Conservation (phyloP, 805 yeast species). For the Kodamaea kaohsiungensis region DNA sequence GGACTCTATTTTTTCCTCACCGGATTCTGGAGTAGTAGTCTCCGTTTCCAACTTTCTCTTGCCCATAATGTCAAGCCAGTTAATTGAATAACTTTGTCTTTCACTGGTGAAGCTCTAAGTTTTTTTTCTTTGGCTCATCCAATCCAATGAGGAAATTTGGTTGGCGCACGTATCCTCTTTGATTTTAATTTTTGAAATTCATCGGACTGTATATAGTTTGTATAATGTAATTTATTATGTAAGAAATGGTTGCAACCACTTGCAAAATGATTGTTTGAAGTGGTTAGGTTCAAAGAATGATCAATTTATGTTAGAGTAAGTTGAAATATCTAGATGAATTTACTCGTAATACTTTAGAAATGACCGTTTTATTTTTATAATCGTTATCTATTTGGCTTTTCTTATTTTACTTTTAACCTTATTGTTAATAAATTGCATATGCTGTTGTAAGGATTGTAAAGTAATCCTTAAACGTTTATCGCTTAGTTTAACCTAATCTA, state of each 20-base stretch:
- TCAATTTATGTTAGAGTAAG: too few species aligned
- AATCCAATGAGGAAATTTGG: background rate
- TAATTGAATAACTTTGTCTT: constrained; percentile 2
- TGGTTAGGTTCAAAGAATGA: too few species aligned
- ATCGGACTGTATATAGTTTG: background rate
- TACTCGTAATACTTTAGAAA: too few species aligned
- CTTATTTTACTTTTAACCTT: too few species aligned
- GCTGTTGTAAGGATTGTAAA: too few species aligned
- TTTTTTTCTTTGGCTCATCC: constrained; percentile 6
- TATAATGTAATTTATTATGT: background rate
- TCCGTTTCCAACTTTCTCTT: constrained; percentile 14
- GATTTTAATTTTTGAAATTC: background rate
- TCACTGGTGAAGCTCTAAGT: constrained; percentile 1
- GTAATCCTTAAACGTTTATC: too few species aligned
- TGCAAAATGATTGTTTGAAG: background rate
- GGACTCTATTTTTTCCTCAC: background rate
- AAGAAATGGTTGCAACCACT: background rate
- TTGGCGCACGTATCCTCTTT: background rate
- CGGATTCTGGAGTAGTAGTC: constrained; percentile 2
- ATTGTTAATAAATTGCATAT: too few species aligned
- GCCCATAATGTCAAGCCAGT: constrained; percentile 10
- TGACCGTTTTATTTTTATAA: too few species aligned
- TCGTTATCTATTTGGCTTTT: too few species aligned
- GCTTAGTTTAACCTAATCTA: too few species aligned
- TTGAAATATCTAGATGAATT: too few species aligned